Evolutionary conservation across 1,139 yeast genomes (phyloP).

Genomic region (Kodamaea alishanica): DNA sequence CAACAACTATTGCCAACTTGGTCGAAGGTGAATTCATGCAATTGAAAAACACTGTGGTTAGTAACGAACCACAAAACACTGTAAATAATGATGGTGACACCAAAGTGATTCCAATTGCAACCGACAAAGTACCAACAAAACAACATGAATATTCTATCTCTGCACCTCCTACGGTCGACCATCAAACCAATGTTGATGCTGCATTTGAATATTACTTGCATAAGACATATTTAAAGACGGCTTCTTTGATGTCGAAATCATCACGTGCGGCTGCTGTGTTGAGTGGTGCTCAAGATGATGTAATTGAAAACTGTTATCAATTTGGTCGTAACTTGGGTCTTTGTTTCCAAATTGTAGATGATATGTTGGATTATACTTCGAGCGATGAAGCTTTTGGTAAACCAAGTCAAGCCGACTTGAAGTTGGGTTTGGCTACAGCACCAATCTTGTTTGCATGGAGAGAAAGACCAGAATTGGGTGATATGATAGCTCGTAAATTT

Average conservation of each 20-base stretch:
- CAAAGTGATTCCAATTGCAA: slow-evolving; percentile 54
- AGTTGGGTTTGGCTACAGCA: slow-evolving; percentile 94
- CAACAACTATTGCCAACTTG: slow-evolving; percentile 92
- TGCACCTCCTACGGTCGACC: slow-evolving; percentile 45
- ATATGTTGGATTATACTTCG: slow-evolving; percentile 89
- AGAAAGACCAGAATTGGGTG: slow-evolving; percentile 79
- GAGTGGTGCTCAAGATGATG: slow-evolving; percentile 72
- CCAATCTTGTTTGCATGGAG: slow-evolving; percentile 96
- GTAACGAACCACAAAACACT: slow-evolving; percentile 40
- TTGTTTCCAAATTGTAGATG: slow-evolving; percentile 95
- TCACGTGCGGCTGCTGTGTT: slow-evolving; percentile 91
- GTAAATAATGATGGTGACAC: slow-evolving; percentile 47
- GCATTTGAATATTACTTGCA: slow-evolving; percentile 93
- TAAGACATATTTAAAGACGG: slow-evolving; percentile 93
- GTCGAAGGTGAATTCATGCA: slow-evolving; percentile 99
- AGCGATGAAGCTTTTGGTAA: slow-evolving; percentile 82
- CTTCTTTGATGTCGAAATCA: slow-evolving; percentile 91
- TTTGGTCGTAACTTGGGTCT: slow-evolving; percentile 92
- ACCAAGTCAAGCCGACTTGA: slow-evolving; percentile 93
- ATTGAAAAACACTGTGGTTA: slow-evolving; percentile 80
- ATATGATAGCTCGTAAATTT: slow-evolving; percentile 79
- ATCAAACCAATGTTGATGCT: slow-evolving; percentile 69
- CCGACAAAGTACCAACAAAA: slow-evolving; percentile 59
- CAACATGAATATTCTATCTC: slow-evolving; percentile 59
- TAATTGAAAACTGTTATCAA: slow-evolving; percentile 81